These are phyloP conservation scores for Mytilinidion resinicola DNA, from an alignment of 495 filamentous ascomycete genomes.

Conservation along the genomic window DNA sequence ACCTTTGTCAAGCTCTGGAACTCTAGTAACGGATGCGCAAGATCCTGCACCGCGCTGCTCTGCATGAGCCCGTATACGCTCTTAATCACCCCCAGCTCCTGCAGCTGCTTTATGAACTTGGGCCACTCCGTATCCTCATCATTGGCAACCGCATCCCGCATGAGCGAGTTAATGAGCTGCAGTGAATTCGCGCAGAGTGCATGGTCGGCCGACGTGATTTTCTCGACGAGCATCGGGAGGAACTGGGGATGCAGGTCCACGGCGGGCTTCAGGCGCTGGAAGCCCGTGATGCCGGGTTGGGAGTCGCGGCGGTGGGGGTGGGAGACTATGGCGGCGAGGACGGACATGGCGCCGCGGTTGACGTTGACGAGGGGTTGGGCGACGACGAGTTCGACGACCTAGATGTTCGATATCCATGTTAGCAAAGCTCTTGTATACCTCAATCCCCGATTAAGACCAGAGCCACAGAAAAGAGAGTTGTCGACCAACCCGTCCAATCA, in stretches of 20 bases:
- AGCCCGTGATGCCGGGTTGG: constrained; percentile 42
- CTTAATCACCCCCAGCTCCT: constrained; percentile 89
- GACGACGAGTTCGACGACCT: constrained; percentile 91
- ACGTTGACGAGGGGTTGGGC: constrained; percentile 97
- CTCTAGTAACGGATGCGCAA: constrained; percentile 87
- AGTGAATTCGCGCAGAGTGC: constrained; percentile 92
- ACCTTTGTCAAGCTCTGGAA: constrained; percentile 92
- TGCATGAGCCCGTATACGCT: constrained; percentile 89
- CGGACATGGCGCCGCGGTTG: constrained; percentile 90
- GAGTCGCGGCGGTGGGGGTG: constrained; percentile 56
- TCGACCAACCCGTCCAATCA: constrained; percentile 58
- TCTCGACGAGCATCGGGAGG: constrained; percentile 83
- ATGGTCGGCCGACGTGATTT: constrained; percentile 89
- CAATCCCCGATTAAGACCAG: too few species aligned
- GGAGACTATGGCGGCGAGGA: constrained; percentile 85
- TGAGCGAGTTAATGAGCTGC: constrained; percentile 89
- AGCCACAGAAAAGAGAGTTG: too few species aligned
- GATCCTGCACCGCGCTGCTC: constrained; percentile 84
- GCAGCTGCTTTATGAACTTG: constrained; percentile 84
- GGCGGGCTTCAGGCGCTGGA: constrained; percentile 85
- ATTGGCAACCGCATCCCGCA: constrained; percentile 85
- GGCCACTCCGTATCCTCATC: constrained; percentile 80
- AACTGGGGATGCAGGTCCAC: constrained; percentile 88
- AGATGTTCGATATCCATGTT: constrained; percentile 1
- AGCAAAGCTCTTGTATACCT: neutral